Evolutionary conservation across 768 basidiomycete species (phyloP), one percentile per base, ranked within the genome.

Genomic region (Pleurotus salmoneostramineus): DNA sequence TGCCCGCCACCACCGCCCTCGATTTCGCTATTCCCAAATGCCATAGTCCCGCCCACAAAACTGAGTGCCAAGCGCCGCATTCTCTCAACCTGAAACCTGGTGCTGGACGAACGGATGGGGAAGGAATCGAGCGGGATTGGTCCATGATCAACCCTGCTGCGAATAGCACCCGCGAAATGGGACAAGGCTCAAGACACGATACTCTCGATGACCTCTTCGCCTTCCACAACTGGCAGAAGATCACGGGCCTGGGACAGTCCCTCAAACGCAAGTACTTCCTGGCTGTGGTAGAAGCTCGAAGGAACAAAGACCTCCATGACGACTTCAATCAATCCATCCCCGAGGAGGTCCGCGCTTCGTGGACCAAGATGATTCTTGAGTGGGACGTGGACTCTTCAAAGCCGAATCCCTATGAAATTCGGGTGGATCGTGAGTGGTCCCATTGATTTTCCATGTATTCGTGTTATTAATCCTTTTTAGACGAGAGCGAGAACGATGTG

Each of bases 61-160:
- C 56, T 1, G n/a, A 15, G 3, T 67, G 65, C 43, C 61, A 60
- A 8, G 27, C 56, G 0, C n/a, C 57, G 12, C 61, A 37, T 47
- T 75, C 71, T 0, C 63, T 77, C 33, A 71, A 74, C 44, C 61
- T 64, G 21, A 57, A 54, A 3, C 33, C 31, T 0, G 64, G 69
- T 0, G 61, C 61, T 31, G 70, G 67, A 4, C 62, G 65, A 0
- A 69, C 65, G 2, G 72, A 73, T 58, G 70, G 75, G 0, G 73
- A 78, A 46, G 72, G 61, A 0, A 65, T 70, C 0, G 58, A 55
- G 34, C 5, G 46, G 12, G 45, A 50, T 21, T 60, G 59, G 59
- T 21, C 56, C 15, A 37, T 43, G 27, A 17, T 60, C 14, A 56
- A 56, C 55, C 37, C 42, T 35, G 50, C 46, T 56, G 34, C 60